Evolutionary conservation across 2,329 filamentous ascomycete genomes (phyloP).

Genomic region (Aspergillus sclerotialis): DNA sequence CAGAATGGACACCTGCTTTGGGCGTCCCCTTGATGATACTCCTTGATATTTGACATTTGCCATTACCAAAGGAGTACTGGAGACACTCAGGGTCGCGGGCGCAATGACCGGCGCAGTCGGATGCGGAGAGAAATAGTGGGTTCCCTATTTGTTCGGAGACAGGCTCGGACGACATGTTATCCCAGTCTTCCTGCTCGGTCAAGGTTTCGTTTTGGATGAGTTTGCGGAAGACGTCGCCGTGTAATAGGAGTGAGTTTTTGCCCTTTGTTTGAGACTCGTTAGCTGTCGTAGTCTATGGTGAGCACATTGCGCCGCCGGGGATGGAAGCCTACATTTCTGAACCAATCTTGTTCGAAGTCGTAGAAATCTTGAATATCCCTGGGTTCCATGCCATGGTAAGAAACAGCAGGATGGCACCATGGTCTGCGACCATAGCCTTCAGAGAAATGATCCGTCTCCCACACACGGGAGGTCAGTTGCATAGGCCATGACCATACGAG

Average conservation of each 20-base stretch:
- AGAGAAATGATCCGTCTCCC: constrained; percentile 19
- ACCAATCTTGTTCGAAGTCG: constrained; percentile 20
- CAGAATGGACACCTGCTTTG: constrained; percentile 12
- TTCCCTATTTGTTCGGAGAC: constrained; percentile 3
- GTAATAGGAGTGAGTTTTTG: constrained; percentile 10
- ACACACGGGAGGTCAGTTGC: constrained; percentile 13
- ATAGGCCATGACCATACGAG: constrained; percentile 26
- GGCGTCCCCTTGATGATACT: constrained; percentile 12
- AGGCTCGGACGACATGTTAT: constrained; percentile 9
- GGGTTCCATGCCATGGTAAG: constrained; percentile 22
- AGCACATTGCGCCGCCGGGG: not conserved
- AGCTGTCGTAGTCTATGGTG: not conserved
- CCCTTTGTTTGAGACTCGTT: constrained; percentile 4
- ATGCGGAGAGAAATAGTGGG: constrained; percentile 2
- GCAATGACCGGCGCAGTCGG: constrained; percentile 18
- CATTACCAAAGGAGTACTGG: constrained; percentile 18
- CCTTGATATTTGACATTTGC: constrained; percentile 10
- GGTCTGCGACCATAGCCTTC: constrained; percentile 10
- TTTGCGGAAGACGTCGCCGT: constrained; percentile 17
- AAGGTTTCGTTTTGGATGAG: constrained; percentile 9
- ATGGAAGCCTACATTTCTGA: constrained; percentile 12
- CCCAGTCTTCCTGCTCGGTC: constrained; percentile 7
- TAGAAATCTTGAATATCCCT: constrained; percentile 18
- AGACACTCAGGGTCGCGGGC: constrained; percentile 16
- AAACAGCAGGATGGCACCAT: constrained; percentile 21